Evolutionary conservation across 2,329 filamentous ascomycete species (phyloP).

Genomic region (Pestalotiopsis sp.): DNA sequence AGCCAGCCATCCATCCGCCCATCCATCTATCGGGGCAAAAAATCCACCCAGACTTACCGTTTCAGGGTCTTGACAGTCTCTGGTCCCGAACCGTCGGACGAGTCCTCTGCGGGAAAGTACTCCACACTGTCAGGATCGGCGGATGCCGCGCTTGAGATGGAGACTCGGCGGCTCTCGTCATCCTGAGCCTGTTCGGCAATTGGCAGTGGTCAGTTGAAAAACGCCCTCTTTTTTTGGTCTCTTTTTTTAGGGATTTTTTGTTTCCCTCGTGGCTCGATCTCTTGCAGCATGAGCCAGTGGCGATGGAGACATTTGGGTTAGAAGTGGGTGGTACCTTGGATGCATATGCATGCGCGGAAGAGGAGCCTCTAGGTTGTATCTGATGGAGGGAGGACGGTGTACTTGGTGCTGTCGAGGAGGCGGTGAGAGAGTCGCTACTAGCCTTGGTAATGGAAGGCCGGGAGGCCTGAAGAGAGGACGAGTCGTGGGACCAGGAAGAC

Average conservation of each 20-base stretch:
- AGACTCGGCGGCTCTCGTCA: neutral
- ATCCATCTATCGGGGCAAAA: neutral
- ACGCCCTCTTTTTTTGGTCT: no score
- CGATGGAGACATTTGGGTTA: neutral
- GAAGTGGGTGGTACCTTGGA: neutral
- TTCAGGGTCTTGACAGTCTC: slow-evolving; percentile 7
- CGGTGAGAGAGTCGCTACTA: slow-evolving; percentile 8
- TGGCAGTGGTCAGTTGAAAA: neutral
- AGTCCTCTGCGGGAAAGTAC: slow-evolving; percentile 10
- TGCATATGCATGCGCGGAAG: neutral
- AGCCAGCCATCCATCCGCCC: no score
- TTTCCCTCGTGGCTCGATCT: neutral
- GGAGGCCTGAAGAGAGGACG: neutral
- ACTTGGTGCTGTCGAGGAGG: slow-evolving; percentile 9
- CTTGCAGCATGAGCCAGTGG: neutral
- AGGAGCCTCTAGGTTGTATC: neutral
- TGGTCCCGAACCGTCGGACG: slow-evolving; percentile 8
- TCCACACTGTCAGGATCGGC: slow-evolving; percentile 9
- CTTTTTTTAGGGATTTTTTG: neutral
- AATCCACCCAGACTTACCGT: neutral
- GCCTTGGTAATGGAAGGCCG: neutral
- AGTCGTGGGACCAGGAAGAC: slow-evolving; percentile 8
- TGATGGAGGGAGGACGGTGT: slow-evolving; percentile 8
- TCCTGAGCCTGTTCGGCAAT: neutral
- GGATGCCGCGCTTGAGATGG: slow-evolving; percentile 8